These are phyloP conservation scores for Jaltomata sinuosa DNA, from an alignment of 257 asterid genomes.

Conservation along the genomic window DNA sequence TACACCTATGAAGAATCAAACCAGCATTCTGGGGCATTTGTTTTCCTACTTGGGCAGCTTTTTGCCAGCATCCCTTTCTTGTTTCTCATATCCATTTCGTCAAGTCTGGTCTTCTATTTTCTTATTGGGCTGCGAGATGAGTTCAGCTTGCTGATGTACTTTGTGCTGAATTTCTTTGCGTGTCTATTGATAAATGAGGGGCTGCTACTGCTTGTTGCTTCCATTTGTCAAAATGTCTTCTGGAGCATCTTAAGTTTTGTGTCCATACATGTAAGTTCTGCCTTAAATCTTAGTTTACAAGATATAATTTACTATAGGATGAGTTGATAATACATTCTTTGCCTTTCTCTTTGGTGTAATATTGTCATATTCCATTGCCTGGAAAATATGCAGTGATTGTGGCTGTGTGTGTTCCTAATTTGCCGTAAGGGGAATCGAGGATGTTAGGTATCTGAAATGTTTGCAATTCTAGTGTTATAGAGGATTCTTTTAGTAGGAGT, in stretches of 20 bases:
- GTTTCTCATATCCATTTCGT: slow-evolving; percentile 84
- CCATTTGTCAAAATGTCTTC: slow-evolving; percentile 60
- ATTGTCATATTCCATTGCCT: neutral
- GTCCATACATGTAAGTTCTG: slow-evolving; percentile 56
- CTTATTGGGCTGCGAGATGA: slow-evolving; percentile 74
- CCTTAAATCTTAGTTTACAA: neutral
- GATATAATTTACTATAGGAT: neutral
- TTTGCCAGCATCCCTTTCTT: slow-evolving; percentile 81
- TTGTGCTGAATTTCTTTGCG: slow-evolving; percentile 64
- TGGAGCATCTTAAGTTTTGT: slow-evolving; percentile 64
- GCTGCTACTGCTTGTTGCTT: slow-evolving; percentile 52
- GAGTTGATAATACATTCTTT: neutral
- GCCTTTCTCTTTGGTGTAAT: neutral
- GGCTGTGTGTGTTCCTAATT: neutral
- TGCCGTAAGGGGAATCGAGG: neutral
- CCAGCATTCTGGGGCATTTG: slow-evolving; percentile 71
- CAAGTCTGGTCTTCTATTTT: slow-evolving; percentile 89
- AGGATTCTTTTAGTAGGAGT: neutral
- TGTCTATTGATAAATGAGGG: slow-evolving; percentile 95
- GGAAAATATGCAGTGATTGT: neutral
- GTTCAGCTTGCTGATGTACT: slow-evolving; percentile 80
- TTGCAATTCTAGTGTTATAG: neutral
- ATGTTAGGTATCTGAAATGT: neutral
- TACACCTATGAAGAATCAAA: slow-evolving; percentile 75
- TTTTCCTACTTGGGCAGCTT: slow-evolving; percentile 77